Base-by-base conservation (phyloP, 2,329 filamentous ascomycete genomes). In the Diaporthe aspalathi region DNA sequence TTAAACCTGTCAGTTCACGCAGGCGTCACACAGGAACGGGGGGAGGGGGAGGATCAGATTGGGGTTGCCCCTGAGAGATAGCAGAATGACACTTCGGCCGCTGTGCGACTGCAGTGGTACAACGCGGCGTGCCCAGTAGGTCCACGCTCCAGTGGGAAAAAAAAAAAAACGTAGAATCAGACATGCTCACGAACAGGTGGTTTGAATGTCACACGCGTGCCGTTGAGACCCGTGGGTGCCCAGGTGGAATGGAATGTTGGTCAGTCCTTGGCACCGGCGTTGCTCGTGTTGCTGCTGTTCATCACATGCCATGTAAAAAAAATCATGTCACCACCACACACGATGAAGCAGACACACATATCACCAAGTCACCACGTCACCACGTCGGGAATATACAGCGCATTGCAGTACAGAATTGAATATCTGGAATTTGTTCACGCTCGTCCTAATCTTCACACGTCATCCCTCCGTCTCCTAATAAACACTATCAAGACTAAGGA, bases 401-500 rank as follows among this genome's bases (percentile, higher is more conserved):
- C 11, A 12, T 27, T 43, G 53, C 20, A 32, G 32, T 29, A 60
- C 22, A 38, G 52, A 60, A 47, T 60, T 22, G 24, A 20, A 14
- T 17, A 52, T 60, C 12, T 68, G 67, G 17, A 65, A 65, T 65
- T 65, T 27, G 60, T 38, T 50, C 45, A 20, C 45, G 60, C 60
- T 20, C 60, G n/a, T 50, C 45, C 29, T 65, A 50, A 45, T 57
- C 43, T 60, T 40, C 24, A 67, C 52, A 54, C 52, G 7, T 47
- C 52, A 22, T 38, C 29, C 40, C 9, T 5, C 32, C 32, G 38
- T 24, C 24, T 43, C 38, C 49, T 49, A 68, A 52, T 40, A 50
- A 60, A 22, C 32, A 68, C 60, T 60, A 68, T 68, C 53, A 40
- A 47, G 49, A 60, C 29, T 65, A 65, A 68, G 22, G 67, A 43